Evolutionary conservation across 768 basidiomycete species (phyloP).

Genomic region (Leccinum uliginosum): DNA sequence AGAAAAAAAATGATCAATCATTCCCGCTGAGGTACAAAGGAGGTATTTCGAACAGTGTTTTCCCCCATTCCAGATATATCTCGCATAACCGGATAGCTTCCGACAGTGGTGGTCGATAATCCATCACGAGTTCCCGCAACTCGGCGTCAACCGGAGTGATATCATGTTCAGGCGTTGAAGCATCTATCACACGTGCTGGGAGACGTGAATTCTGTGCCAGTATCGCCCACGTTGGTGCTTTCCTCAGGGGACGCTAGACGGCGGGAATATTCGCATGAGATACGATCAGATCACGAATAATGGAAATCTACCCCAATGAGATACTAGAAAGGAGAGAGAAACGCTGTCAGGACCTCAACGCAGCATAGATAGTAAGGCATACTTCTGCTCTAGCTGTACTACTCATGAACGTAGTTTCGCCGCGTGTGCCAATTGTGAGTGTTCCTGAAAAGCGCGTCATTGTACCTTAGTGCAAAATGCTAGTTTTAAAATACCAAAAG

Average conservation of each 20-base stretch:
- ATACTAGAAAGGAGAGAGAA: constrained; percentile 35
- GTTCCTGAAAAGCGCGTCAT: constrained; percentile 40
- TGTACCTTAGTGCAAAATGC: neutral
- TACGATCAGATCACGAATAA: neutral
- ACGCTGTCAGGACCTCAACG: neutral
- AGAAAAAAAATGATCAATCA: neutral
- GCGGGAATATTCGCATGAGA: neutral
- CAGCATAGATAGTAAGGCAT: constrained; percentile 13
- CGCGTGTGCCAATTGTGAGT: constrained; percentile 50
- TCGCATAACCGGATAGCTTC: constrained; percentile 62
- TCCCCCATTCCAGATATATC: constrained; percentile 59
- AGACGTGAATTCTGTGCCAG: constrained; percentile 33
- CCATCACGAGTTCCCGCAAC: constrained; percentile 41
- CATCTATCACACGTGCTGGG: constrained; percentile 37
- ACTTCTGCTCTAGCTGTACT: constrained; percentile 69
- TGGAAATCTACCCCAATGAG: constrained; percentile 45
- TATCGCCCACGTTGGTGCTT: constrained; percentile 11
- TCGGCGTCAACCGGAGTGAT: constrained; percentile 29
- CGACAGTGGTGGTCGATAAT: constrained; percentile 49
- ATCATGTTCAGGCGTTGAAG: constrained; percentile 33
- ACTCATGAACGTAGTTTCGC: constrained; percentile 56
- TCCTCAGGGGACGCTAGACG: constrained; percentile 24
- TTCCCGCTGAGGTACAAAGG: neutral
- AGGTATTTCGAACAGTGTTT: constrained; percentile 45
- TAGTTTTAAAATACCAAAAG: constrained; percentile 37